A percentile compares a stretch with the other conserved stretches of the same genome.
Conservation (phyloP, 2,329 filamentous ascomycete genomes). For the Botrytis galanthina region DNA sequence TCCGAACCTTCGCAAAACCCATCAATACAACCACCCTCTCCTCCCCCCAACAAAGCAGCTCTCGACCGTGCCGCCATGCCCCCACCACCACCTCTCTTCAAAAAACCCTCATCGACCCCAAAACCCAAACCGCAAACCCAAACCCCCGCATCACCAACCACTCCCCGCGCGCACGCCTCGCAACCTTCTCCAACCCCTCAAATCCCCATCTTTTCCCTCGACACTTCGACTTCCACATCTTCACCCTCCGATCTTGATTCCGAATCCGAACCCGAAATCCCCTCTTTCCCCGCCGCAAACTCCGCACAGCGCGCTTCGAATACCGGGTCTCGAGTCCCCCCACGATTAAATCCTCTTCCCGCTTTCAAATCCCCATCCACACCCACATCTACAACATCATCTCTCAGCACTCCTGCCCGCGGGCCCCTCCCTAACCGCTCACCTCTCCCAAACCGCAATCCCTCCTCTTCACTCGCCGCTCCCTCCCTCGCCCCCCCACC, state of each 20-base stretch:
- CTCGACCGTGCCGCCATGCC: slow-evolving; percentile 43
- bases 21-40: not conserved
- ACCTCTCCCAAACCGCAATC: slow-evolving; percentile 45
- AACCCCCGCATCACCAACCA: slow-evolving; percentile 43
- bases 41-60: slow-evolving; percentile 25
- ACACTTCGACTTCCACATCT: slow-evolving; percentile 17
- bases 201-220: slow-evolving; percentile 28
- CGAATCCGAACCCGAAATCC: slow-evolving; percentile 16
- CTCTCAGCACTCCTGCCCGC: slow-evolving; percentile 25
- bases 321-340: slow-evolving; percentile 25
- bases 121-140: slow-evolving; percentile 12
- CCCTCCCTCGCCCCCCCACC: slow-evolving; percentile 52
- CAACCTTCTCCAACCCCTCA: slow-evolving; percentile 18
- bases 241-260: not conserved
- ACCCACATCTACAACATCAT: not conserved
- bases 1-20: not conserved
- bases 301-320: slow-evolving; percentile 50
- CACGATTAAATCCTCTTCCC: slow-evolving; percentile 27
- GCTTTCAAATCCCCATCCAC: slow-evolving; percentile 17
- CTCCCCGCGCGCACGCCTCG: slow-evolving; percentile 48
- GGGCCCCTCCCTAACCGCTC: slow-evolving; percentile 37
- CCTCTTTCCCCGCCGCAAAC: slow-evolving; percentile 50
- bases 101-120: slow-evolving; percentile 26
- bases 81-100: slow-evolving; percentile 38
- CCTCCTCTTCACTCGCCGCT: slow-evolving; percentile 47